Base-by-base conservation (phyloP, 2,329 filamentous ascomycete species). In the Phyllosticta citribraziliensis region DNA sequence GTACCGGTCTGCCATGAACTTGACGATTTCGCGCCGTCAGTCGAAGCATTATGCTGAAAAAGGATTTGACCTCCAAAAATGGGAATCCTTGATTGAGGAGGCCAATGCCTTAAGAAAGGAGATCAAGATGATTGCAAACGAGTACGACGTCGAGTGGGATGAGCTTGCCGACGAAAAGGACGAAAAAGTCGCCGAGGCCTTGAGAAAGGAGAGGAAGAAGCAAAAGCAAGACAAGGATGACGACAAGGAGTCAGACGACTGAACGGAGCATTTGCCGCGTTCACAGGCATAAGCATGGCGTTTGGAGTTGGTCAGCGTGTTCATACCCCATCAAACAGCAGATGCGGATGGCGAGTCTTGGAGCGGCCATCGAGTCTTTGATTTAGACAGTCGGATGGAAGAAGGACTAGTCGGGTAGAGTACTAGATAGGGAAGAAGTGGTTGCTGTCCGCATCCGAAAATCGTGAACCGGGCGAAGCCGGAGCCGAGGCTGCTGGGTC, bases 71-170 rank as follows among this genome's bases (percentile, higher is more conserved):
- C 72, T 89, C 22, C 78, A 81, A 40, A 83, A 82, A 64, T 97
- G 92, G 92, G 89, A 95, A 68, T 77, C 80, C 3, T 70, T 95
- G 33, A 84, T 95, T 2, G 85, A 91, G 55, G 91, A 96, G 64
- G 89, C 86, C 0, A 96, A 96, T 70, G 76, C 81, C 2, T 73
- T 96, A 65, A 78, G 91, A 5, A 82, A 81, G 65, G 92, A 97
- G 74, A 88, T 97, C 72, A 88, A 88, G 74, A 80, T 81, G 17
- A 83, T 95, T 9, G 91, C 92, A 0, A 83, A 86, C 35, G 91
- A 96, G 74, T 96, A 96, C 71, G 91, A 95, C 67, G 89, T 92
- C 8, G 89, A 93, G 57, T 96, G 91, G 89, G 84, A 96, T 67
- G 90, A 94, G 76, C 81, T 80, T 63, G 78, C 78, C 64, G 89